Conservation (phyloP, 2,329 filamentous ascomycete genomes). For the Epichloe gansuensis region DNA sequence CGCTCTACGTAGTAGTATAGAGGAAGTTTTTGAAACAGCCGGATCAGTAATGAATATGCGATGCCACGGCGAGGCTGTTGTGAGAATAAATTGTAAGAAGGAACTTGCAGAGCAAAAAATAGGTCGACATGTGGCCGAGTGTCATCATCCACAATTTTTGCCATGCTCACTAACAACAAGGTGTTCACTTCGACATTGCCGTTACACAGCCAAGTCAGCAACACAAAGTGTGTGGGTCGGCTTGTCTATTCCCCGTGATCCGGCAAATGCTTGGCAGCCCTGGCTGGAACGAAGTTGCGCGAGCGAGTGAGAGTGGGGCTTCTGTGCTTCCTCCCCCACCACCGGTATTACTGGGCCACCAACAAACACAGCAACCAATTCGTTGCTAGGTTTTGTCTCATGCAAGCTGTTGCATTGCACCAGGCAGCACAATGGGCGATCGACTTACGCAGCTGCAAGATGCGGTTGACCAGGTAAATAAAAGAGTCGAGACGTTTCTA, state of each 20-base stretch:
- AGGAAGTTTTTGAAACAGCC: neutral
- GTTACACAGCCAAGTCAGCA: neutral
- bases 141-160: slow-evolving; percentile 3
- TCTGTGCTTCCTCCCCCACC: too few relatives aligned
- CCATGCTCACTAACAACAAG: slow-evolving; percentile 18
- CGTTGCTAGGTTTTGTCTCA: neutral
- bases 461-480: slow-evolving; percentile 61
- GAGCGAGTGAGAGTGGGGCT: too few relatives aligned
- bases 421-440: slow-evolving; percentile 46
- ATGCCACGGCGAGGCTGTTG: neutral
- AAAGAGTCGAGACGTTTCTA: slow-evolving; percentile 3
- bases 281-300: too few relatives aligned
- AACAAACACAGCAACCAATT: neutral
- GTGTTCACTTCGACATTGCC: slow-evolving; percentile 22
- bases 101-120: neutral
- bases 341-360: neutral
- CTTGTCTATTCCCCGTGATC: slow-evolving; percentile 18
- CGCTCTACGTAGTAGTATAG: neutral
- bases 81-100: neutral
- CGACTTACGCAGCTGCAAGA: slow-evolving; percentile 75
- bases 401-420: neutral
- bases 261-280: neutral
- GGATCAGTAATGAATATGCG: neutral
- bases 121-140: slow-evolving; percentile 4
- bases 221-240: slow-evolving; percentile 9